Percentiles rank a stretch among this genome's conserved stretches.
These are phyloP conservation scores for Zopfia rhizophila DNA, from an alignment of 2,329 filamentous ascomycete species.

Conservation along the genomic window DNA sequence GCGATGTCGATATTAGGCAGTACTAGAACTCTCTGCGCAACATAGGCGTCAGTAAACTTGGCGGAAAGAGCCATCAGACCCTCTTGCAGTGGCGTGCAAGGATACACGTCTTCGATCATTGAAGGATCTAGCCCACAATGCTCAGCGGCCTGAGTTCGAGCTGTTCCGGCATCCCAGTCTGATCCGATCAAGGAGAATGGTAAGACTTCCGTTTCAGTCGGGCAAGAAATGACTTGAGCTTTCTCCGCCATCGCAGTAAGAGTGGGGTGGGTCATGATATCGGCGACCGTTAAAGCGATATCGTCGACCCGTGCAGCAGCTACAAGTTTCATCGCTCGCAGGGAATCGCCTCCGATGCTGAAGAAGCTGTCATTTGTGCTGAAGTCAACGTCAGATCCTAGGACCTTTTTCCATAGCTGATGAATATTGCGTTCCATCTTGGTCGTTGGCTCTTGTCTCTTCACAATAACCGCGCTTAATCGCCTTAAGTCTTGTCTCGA, in stretches of 20 bases:
- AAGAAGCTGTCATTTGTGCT: conserved; percentile 55
- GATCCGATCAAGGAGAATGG: conserved; percentile 46
- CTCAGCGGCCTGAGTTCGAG: conserved; percentile 50
- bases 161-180: conserved; percentile 41
- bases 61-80: conserved; percentile 53
- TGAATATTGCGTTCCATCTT: conserved; percentile 44
- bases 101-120: conserved; percentile 53
- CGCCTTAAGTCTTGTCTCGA: conserved; percentile 44
- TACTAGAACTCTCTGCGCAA: conserved; percentile 49
- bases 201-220: conserved; percentile 34
- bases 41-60: conserved; percentile 50
- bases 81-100: conserved; percentile 56
- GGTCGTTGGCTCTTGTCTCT: conserved; percentile 57
- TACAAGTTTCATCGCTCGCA: conserved; percentile 67
- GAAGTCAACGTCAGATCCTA: conserved; percentile 46
- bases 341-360: conserved; percentile 61
- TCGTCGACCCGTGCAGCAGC: conserved; percentile 62
- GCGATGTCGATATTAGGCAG: conserved; percentile 44
- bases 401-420: conserved; percentile 43
- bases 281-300: conserved; percentile 63
- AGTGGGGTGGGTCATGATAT: conserved; percentile 63
- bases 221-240: conserved; percentile 33
- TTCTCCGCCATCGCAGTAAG: conserved; percentile 58
- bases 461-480: conserved; percentile 41
- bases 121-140: conserved; percentile 38